Evolutionary conservation across 176 grass and related monocot species (phyloP), one percentile per base, ranked within the genome.

Genomic region (Oryza glumipatula): DNA sequence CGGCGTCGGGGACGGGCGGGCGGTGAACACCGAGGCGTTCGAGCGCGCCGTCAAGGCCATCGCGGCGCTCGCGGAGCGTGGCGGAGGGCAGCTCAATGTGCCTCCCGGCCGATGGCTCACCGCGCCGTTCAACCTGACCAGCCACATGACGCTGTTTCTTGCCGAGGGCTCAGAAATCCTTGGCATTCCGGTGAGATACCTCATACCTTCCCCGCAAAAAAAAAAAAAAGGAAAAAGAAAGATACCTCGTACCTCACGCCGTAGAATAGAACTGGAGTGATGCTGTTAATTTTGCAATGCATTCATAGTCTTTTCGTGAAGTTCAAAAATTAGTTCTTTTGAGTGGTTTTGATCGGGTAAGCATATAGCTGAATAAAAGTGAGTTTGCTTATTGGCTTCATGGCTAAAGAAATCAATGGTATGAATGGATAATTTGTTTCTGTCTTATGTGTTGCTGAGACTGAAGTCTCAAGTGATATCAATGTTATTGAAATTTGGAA

Each of bases 41-140:
- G 93, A 96, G 86, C 86, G 91, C 49, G 93, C 96, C 48, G 89
- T 98, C 3, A 71, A 81, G 74, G 84, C 87, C 85, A 80, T 98
- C 24, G 63, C 83, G 17, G 76, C 80, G 28, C 85, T 88, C 21
- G 79, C 78, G 16, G 63, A 74, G 30, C 83, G 77, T 19, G 96
- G 96, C 33, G 96, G 85, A 0, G 96, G 89, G 22, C 91, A 98
- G 83, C 93, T 98, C 78, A 95, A 92, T 82, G 93, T 98, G 54
- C 91, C 89, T 4, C 89, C 83, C 0, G 93, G 96, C 13, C 66
- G 76, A 3, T 98, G 96, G 96, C 82, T 95, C 28, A 98, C 96
- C 8, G 93, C 91, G 21, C 93, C 96, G 23, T 98, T 98, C 86
- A 98, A 95, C 89, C 82, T 98, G 19, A 98, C 96, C 12, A 95